Percentiles rank a stretch among this genome's conserved stretches.
phyloP scores from a whole-genome alignment of 768 basidiomycete species.

The Leccinellum luteum region DNA sequence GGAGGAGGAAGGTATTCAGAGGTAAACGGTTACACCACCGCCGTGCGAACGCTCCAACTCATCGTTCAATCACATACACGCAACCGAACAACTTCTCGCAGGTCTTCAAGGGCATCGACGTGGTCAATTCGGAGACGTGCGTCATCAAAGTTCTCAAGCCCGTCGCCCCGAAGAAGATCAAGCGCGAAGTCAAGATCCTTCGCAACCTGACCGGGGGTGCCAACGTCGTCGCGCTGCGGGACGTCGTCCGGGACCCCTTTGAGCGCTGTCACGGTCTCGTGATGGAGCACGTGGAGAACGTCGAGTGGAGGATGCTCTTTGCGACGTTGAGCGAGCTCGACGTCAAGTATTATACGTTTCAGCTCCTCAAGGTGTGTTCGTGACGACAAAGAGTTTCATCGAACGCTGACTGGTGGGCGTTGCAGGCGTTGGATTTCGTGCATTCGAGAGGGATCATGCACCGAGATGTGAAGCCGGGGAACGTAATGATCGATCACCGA shows the following conservation, averaged over 20 bases:
- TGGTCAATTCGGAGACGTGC: slow-evolving; percentile 50
- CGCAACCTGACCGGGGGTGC: slow-evolving; percentile 67
- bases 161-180: slow-evolving; percentile 64
- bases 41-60: neutral
- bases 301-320: slow-evolving; percentile 63
- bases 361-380: slow-evolving; percentile 51
- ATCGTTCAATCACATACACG: neutral
- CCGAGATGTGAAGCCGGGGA: slow-evolving; percentile 64
- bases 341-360: slow-evolving; percentile 65
- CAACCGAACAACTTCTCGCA: too few species aligned
- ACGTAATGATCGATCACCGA: slow-evolving; percentile 72
- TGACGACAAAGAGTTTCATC: neutral
- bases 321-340: slow-evolving; percentile 59
- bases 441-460: slow-evolving; percentile 75
- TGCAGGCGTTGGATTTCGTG: slow-evolving; percentile 61
- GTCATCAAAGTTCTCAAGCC: slow-evolving; percentile 75
- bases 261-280: slow-evolving; percentile 61
- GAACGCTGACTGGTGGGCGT: neutral
- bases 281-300: slow-evolving; percentile 67
- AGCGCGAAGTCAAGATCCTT: slow-evolving; percentile 72
- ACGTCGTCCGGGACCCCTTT: slow-evolving; percentile 66
- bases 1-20: slow-evolving; percentile 69
- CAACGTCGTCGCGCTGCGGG: slow-evolving; percentile 64
- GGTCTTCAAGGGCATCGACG: slow-evolving; percentile 62
- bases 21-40: slow-evolving; percentile 31